A percentile compares a stretch with the other conserved stretches of the same genome.
Evolutionary conservation across 2,329 filamentous ascomycete species (phyloP).

Genomic region (Paecilomyces niveus): DNA sequence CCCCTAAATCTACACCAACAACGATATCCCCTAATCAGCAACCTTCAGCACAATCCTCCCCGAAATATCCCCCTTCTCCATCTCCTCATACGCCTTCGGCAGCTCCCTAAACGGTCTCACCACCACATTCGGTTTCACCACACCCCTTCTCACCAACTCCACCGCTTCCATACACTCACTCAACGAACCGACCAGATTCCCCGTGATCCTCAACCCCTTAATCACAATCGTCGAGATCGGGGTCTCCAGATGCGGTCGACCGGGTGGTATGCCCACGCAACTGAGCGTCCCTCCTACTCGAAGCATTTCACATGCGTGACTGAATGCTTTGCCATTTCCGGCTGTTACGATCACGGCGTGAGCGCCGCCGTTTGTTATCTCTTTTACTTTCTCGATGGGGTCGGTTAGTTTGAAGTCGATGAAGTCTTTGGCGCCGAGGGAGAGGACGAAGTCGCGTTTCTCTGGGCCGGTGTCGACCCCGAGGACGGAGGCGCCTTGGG

Average conservation of each 20-base stretch:
- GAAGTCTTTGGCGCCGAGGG: slow-evolving; percentile 34
- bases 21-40: slow-evolving; percentile 12
- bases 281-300: slow-evolving; percentile 37
- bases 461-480: slow-evolving; percentile 34
- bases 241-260: slow-evolving; percentile 32
- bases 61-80: slow-evolving; percentile 38
- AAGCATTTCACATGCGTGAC: slow-evolving; percentile 38
- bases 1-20: not conserved
- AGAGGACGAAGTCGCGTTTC: slow-evolving; percentile 33
- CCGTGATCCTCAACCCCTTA: slow-evolving; percentile 36
- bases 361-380: slow-evolving; percentile 33
- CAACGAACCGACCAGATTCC: slow-evolving; percentile 39
- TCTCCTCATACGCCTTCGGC: slow-evolving; percentile 36
- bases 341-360: slow-evolving; percentile 38
- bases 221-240: slow-evolving; percentile 40
- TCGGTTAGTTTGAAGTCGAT: slow-evolving; percentile 33
- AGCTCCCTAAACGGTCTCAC: slow-evolving; percentile 38
- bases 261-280: slow-evolving; percentile 39
- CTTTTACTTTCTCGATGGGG: slow-evolving; percentile 24
- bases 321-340: slow-evolving; percentile 35
- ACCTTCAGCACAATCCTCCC: slow-evolving; percentile 38
- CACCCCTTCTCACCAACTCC: slow-evolving; percentile 33
- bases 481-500: slow-evolving; percentile 35
- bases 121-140: slow-evolving; percentile 36
- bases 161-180: slow-evolving; percentile 43